phyloP scores from a whole-genome alignment of 2,329 filamentous ascomycete genomes.

The Clonostachys byssicola region DNA sequence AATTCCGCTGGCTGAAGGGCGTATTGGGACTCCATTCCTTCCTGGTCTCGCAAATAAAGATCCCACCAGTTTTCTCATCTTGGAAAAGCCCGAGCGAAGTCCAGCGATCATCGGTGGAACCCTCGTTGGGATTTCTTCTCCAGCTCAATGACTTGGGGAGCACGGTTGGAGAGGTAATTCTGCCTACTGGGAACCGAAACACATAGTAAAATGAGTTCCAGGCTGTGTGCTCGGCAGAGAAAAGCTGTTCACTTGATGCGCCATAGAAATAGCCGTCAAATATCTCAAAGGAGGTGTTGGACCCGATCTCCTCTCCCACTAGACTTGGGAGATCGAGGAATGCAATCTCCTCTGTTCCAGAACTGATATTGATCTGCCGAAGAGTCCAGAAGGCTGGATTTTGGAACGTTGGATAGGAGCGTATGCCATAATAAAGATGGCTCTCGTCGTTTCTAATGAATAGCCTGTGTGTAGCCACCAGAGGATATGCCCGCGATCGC shows the following conservation, averaged over 20 bases:
- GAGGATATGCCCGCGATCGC: too few species aligned
- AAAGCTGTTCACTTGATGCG: neutral
- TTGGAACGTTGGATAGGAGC: too few species aligned
- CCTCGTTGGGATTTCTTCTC: neutral
- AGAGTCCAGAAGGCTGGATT: neutral
- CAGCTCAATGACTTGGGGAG: neutral
- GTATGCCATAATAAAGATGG: constrained; percentile 3
- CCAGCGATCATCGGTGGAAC: neutral
- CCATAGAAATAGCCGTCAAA: constrained; percentile 4
- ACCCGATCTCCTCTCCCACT: neutral
- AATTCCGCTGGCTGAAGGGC: neutral
- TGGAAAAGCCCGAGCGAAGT: neutral
- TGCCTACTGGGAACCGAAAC: neutral
- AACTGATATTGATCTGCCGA: neutral
- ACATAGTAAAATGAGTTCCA: neutral
- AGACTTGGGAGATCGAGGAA: neutral
- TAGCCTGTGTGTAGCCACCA: neutral
- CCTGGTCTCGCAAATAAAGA: neutral
- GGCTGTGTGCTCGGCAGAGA: neutral
- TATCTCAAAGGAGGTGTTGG: constrained; percentile 3
- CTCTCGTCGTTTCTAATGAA: constrained; percentile 3
- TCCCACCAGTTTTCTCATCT: neutral
- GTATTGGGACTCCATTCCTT: neutral
- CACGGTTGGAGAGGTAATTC: too few species aligned
- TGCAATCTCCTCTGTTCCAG: neutral